Conservation (phyloP, 2,329 filamentous ascomycete genomes). For the Penicillium sp. region DNA sequence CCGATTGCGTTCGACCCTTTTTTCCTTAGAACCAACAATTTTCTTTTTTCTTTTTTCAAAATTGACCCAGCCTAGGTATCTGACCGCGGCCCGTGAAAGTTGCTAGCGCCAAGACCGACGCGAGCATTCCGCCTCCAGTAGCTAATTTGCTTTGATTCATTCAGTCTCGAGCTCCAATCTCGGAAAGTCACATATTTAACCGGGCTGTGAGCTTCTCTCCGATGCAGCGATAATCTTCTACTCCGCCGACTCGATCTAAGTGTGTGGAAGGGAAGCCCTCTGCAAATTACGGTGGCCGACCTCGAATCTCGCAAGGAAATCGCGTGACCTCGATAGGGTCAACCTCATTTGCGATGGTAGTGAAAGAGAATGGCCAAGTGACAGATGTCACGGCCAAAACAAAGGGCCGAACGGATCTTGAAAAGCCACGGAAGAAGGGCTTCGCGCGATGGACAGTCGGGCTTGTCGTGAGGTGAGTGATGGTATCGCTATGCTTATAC, state of each 20-base stretch:
- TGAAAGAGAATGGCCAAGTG: conserved; percentile 30
- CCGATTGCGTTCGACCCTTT: background rate
- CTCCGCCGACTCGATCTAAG: conserved; percentile 1
- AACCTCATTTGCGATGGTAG: conserved; percentile 26
- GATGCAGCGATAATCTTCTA: conserved; percentile 1
- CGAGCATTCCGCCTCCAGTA: conserved; percentile 23
- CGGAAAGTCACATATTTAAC: background rate
- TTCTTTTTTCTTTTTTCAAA: background rate
- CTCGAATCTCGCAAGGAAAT: conserved; percentile 7
- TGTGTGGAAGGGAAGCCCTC: conserved; percentile 2
- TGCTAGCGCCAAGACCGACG: conserved; percentile 26
- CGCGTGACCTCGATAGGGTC: conserved; percentile 12
- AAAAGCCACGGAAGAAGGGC: conserved; percentile 21
- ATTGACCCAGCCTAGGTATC: conserved; percentile 4
- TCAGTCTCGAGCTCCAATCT: conserved; percentile 3
- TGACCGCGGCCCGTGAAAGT: conserved; percentile 25
- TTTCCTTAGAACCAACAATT: conserved; percentile 8
- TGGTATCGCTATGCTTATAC: conserved; percentile 7
- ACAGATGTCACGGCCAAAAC: conserved; percentile 21
- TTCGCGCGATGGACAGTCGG: conserved; percentile 38
- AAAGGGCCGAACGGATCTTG: conserved; percentile 10
- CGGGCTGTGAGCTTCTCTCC: background rate
- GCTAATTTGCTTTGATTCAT: conserved; percentile 13
- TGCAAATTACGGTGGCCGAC: conserved; percentile 5
- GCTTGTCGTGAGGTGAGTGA: conserved; percentile 37